Base-by-base conservation (phyloP, 768 basidiomycete species). In the Agrocybe pediades region DNA sequence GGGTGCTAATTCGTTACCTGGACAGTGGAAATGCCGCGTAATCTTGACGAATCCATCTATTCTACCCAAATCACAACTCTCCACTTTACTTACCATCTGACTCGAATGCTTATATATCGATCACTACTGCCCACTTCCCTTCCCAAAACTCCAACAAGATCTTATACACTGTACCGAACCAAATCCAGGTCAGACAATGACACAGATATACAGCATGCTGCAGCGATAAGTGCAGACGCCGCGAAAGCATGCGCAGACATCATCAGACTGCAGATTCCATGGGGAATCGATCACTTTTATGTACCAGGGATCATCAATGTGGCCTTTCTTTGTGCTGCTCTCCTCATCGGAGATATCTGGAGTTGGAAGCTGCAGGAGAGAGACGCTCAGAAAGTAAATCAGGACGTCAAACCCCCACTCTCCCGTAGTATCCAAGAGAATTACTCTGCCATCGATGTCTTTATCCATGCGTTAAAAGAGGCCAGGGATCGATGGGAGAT, bases 51-150 rank as follows among this genome's bases (percentile, higher is more conserved):
- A 60, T 63, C 72, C 1, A 55, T 71, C 1, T 79, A 83, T 51
- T 78, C 83, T 40, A 71, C 75, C 30, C 85, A 87, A 63, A 81
- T 86, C 11, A 80, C 84, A 8, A 74, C 74, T 7, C 64, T 92
- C 25, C 78, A 82, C 50, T 71, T 77, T 17, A 71, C 79, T 6
- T 92, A 87, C 64, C 81, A 90, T 68, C 65, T 83, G 39, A 72
- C 74, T 27, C 79, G 82, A 65, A 87, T 91, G 65, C 70, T 88
- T 48, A 77, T 91, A 25, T 84, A 88, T 64, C 81, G 89, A 25
- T 84, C 86, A 1, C 88, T 88, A 68, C 80, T 88, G 33, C 79
- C 59, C 16, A 43, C 36, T n/a, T 78, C 16, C 64, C 72, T 21
- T 6, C 73, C 73, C 17, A 53, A 70, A 24, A 59, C 66, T 36